phyloP scores from a whole-genome alignment of 331 rosid genomes.

The Cydonia oblonga region DNA sequence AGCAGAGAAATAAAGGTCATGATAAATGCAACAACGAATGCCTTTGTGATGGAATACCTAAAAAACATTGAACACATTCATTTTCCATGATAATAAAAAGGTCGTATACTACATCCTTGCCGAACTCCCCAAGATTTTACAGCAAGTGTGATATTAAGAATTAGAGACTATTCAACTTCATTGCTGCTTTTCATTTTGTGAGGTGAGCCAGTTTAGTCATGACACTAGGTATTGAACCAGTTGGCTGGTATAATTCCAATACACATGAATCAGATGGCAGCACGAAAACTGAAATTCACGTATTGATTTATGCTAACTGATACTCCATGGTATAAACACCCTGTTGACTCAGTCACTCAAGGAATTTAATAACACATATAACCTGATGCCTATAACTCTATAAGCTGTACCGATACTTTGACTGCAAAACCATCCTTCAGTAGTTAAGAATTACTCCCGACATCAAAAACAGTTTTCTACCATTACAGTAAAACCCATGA shows the following conservation, averaged over 20 bases:
- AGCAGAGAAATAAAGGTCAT: slow-evolving; percentile 60
- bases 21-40: slow-evolving; percentile 44
- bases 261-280: neutral
- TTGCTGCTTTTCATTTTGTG: too few relatives aligned
- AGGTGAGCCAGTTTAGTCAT: too few relatives aligned
- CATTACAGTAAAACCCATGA: neutral
- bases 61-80: slow-evolving; percentile 1
- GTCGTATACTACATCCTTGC: too few relatives aligned
- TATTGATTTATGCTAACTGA: neutral
- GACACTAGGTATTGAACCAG: neutral
- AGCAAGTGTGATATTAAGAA: neutral
- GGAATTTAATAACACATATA: neutral
- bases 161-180: neutral
- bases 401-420: neutral
- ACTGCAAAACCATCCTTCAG: neutral
- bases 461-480: neutral
- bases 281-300: neutral
- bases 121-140: neutral
- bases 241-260: neutral
- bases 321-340: neutral
- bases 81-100: neutral
- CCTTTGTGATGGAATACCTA: slow-evolving; percentile 70
- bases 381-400: neutral
- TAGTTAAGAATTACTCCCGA: neutral
- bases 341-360: neutral